These are phyloP conservation scores for Linnemannia schmuckeri DNA, from an alignment of 192 early-diverging fungal genomes.

Conservation along the genomic window DNA sequence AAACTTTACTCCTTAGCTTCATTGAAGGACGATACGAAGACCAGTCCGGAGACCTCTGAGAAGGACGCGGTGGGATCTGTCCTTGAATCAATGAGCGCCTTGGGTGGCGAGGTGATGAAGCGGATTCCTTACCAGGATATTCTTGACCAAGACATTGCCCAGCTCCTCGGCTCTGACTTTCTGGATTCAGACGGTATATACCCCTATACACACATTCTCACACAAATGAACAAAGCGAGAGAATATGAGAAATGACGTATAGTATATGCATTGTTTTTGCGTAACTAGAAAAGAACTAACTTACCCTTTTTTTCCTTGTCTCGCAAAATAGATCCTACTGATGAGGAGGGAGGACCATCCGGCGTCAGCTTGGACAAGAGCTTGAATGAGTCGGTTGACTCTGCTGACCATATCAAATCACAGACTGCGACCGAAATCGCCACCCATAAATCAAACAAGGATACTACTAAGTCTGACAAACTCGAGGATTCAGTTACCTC, in stretches of 20 bases:
- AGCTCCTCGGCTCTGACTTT: slow-evolving; percentile 2
- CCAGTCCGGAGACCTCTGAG: not conserved
- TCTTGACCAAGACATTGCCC: not conserved
- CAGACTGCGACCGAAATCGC: not conserved
- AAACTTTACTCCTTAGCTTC: not conserved
- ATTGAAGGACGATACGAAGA: not conserved
- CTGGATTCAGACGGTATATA: not conserved
- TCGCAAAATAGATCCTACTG: not conserved
- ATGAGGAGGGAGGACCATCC: not conserved
- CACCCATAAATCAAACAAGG: not conserved
- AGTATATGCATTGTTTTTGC: not conserved
- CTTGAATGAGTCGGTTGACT: not conserved
- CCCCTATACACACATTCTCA: not conserved
- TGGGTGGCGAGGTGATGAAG: slow-evolving; percentile 2
- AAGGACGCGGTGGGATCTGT: not conserved
- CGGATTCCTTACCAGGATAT: not conserved
- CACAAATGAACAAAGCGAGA: no score
- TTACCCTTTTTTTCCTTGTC: not conserved
- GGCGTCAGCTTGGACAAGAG: not conserved
- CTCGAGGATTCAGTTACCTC: no score
- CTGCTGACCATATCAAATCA: not conserved
- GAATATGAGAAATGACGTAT: not conserved
- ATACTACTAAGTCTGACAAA: no score
- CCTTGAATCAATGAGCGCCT: not conserved
- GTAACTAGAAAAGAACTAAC: not conserved